A percentile compares a stretch with the other conserved stretches of the same genome.
phyloP scores from a whole-genome alignment of 176 grass and related monocot genomes.

The Bolboschoenus planiculmis region DNA sequence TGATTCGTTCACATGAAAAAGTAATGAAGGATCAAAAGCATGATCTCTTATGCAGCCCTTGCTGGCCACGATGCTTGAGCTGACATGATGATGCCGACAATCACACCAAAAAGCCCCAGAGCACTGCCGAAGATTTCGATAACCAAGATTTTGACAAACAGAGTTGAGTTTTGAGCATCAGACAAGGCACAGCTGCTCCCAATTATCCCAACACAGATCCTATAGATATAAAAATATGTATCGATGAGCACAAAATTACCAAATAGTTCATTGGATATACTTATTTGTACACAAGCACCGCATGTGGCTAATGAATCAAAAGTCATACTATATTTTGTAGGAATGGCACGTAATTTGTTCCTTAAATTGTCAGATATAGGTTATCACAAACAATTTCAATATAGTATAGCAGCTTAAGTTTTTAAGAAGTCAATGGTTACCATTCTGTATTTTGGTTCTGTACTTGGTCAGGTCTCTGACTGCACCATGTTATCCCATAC shows the following conservation, averaged over 20 bases:
- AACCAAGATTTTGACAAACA: constrained; percentile 95
- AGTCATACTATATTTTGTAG: neutral
- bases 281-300: neutral
- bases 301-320: neutral
- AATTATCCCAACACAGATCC: constrained; percentile 92
- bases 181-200: constrained; percentile 93
- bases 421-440: neutral
- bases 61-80: constrained; percentile 88
- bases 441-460: neutral
- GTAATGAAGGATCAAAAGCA: constrained; percentile 5
- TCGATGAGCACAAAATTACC: neutral
- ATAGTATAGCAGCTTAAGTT: neutral
- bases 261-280: neutral
- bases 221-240: constrained; percentile 14
- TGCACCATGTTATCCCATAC: neutral
- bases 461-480: neutral
- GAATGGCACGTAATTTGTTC: neutral
- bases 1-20: constrained; percentile 8
- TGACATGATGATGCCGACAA: constrained; percentile 98
- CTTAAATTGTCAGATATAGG: neutral
- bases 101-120: constrained; percentile 88
- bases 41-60: constrained; percentile 28
- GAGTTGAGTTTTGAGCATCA: constrained; percentile 96
- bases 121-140: constrained; percentile 99
- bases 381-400: neutral